A percentile compares a stretch with the other conserved stretches of the same genome.
These are phyloP conservation scores for Cladosporium halotolerans DNA, from an alignment of 2,329 filamentous ascomycete species.

Conservation along the genomic window DNA sequence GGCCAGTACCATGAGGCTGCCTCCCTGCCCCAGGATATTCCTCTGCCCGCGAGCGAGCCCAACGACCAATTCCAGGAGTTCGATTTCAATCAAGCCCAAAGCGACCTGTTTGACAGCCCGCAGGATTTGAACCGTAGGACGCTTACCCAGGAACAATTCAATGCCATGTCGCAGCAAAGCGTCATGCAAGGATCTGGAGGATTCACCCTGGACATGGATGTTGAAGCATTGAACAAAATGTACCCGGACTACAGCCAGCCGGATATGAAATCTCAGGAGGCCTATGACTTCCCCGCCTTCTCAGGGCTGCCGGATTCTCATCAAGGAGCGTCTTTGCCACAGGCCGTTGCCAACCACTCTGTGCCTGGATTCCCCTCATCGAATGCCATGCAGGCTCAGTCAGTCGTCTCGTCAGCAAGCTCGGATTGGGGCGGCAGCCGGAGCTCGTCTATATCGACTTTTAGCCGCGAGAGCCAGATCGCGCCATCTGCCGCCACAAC, in stretches of 20 bases:
- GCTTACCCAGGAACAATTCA: slow-evolving; percentile 32
- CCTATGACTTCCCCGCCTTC: slow-evolving; percentile 17
- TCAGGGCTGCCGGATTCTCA: slow-evolving; percentile 22
- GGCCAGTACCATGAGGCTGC: background rate
- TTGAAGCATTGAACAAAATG: slow-evolving; percentile 9
- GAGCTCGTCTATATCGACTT: slow-evolving; percentile 26
- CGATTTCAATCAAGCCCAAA: background rate
- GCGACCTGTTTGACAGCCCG: slow-evolving; percentile 27
- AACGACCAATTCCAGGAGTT: slow-evolving; percentile 5
- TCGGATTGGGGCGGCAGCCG: slow-evolving; percentile 29
- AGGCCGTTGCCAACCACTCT: slow-evolving; percentile 22
- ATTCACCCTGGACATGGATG: background rate
- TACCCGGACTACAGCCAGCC: slow-evolving; percentile 21
- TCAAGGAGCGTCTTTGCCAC: slow-evolving; percentile 25
- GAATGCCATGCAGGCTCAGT: slow-evolving; percentile 19
- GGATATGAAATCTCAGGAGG: slow-evolving; percentile 19
- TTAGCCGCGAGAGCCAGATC: background rate
- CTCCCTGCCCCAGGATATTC: background rate
- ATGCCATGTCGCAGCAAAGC: slow-evolving; percentile 27
- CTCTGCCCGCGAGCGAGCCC: background rate
- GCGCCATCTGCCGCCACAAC: slow-evolving; percentile 12
- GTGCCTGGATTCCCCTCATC: slow-evolving; percentile 20
- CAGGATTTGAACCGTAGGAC: slow-evolving; percentile 31
- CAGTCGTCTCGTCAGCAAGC: slow-evolving; percentile 20
- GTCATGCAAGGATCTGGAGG: slow-evolving; percentile 12